Percentiles rank a stretch among this genome's conserved stretches.
These are phyloP conservation scores for Peronospora belbahrii DNA, from an alignment of 352 stramenopile genomes.

Conservation along the genomic window DNA sequence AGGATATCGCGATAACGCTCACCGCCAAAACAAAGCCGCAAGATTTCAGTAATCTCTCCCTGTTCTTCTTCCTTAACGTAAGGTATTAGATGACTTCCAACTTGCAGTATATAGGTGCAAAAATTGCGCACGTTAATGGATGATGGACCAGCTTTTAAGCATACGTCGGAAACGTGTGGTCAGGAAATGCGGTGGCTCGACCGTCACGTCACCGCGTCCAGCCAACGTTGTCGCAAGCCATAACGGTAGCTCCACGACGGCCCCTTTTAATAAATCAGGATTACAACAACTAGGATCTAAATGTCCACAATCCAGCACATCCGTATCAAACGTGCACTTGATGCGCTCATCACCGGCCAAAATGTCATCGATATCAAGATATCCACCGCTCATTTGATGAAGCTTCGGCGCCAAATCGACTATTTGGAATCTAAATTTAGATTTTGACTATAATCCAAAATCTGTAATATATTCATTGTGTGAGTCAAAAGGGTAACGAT, in stretches of 20 bases:
- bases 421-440: not conserved
- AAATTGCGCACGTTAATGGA: constrained; percentile 73
- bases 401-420: not conserved
- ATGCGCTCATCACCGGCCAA: constrained; percentile 74
- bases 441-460: not conserved
- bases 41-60: constrained; percentile 67
- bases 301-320: constrained; percentile 63
- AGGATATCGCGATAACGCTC: constrained; percentile 71
- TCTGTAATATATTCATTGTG: not conserved
- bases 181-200: constrained; percentile 57
- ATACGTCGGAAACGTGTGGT: constrained; percentile 69
- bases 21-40: constrained; percentile 65
- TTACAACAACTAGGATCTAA: constrained; percentile 59
- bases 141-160: constrained; percentile 68
- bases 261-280: constrained; percentile 37
- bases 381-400: constrained; percentile 18
- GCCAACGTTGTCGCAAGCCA: constrained; percentile 63
- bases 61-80: constrained; percentile 39
- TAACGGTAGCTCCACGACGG: constrained; percentile 63
- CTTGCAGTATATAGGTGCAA: constrained; percentile 62
- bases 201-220: constrained; percentile 38
- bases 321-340: constrained; percentile 65
- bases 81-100: constrained; percentile 51
- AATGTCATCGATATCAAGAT: constrained; percentile 72
- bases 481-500: constrained; percentile 4